Evolutionary conservation across 148 eudicot genomes (phyloP), one percentile per base, ranked within the genome.

Genomic region (Vaccinium vitisidaea): DNA sequence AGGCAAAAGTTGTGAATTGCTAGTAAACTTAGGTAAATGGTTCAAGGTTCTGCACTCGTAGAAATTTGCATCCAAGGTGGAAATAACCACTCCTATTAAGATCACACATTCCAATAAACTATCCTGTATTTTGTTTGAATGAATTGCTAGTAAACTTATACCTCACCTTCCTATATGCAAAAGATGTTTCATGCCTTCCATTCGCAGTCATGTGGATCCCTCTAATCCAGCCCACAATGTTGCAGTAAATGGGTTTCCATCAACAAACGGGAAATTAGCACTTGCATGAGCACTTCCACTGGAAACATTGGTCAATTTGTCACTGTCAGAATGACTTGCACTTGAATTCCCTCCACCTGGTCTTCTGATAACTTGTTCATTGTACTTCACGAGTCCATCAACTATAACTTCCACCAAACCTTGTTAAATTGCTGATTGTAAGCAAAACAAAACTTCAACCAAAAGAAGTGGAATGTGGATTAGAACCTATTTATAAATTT

Each of bases 141-240:
- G 59, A 53, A 55, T 80, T 74, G 11, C 36, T 83, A 19, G 36
- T 56, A 85, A 87, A 39, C 58, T 73, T 77, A 49, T 82, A 86
- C 59, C 90, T 86, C 85, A 94, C 99, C 93, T 95, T 92, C 88
- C 90, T 87, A 83, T 95, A 97, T 65, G 90, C 88, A 84, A 95
- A 97, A 86, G 99, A 95, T 49, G 99, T 94, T 83, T 92, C 94
- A 83, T 95, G 99, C 89, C 97, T 95, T 89, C 99, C 98, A 88
- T 95, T 93, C 75, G 95, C 96, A 85, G 96, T 92, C 95, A 93
- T 91, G 88, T 97, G 98, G 84, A 93, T 84, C 98, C 99, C 90
- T 95, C 98, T 80, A 77, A 84, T 56, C 99, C 99, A 86, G 86
- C 92, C 95, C 99, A 90, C 54, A 97, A 32, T 70, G 99, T 92